These are phyloP conservation scores for Phylloporus sp. DNA, from an alignment of 768 basidiomycete species.

Conservation along the genomic window DNA sequence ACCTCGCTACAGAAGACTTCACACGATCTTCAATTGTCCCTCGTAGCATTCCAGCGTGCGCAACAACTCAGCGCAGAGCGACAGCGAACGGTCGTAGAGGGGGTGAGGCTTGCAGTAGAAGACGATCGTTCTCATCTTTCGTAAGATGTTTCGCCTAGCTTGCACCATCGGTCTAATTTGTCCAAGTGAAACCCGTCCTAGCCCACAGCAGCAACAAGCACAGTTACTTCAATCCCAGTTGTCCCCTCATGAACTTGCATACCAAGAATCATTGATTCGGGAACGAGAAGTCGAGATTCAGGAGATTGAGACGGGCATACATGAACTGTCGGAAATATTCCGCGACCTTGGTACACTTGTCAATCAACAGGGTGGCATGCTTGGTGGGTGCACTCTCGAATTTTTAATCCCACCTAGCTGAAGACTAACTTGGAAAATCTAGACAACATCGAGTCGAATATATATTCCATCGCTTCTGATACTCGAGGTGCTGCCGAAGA, in stretches of 20 bases:
- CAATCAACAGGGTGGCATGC: conserved; percentile 88
- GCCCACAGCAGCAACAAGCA: conserved; percentile 61
- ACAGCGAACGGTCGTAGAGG: conserved; percentile 85
- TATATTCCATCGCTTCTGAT: conserved; percentile 79
- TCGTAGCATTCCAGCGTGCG: conserved; percentile 88
- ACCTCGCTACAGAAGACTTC: conserved; percentile 87
- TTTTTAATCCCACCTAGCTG: background rate
- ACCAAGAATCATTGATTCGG: conserved; percentile 77
- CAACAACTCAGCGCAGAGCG: conserved; percentile 87
- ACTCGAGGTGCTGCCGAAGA: conserved; percentile 82
- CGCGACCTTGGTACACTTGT: conserved; percentile 93
- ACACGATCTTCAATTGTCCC: conserved; percentile 84
- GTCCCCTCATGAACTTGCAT: conserved; percentile 89
- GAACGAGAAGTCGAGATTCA: conserved; percentile 94
- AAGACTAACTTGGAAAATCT: background rate
- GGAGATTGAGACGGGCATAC: conserved; percentile 95
- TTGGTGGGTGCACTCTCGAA: conserved; percentile 55
- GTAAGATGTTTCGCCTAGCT: background rate
- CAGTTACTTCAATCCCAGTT: conserved; percentile 66
- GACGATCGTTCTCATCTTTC: conserved; percentile 47
- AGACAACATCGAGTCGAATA: conserved; percentile 96
- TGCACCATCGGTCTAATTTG: background rate
- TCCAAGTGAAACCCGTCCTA: conserved; percentile 35
- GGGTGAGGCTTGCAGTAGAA: conserved; percentile 79
- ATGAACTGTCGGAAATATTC: conserved; percentile 95